These are phyloP conservation scores for Stevia rebaudiana DNA, from an alignment of 140 eudicot species.

Conservation along the genomic window DNA sequence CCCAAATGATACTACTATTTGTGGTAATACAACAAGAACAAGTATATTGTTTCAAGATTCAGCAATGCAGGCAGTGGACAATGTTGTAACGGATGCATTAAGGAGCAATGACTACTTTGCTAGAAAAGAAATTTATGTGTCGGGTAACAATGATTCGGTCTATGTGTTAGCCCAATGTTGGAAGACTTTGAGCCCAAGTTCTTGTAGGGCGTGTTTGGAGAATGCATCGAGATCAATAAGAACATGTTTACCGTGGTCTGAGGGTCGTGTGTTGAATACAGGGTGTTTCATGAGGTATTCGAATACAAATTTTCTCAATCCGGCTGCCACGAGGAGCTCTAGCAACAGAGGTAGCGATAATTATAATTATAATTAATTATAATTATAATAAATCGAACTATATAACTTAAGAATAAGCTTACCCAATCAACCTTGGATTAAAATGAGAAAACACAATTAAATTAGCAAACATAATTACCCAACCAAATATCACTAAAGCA, in stretches of 20 bases:
- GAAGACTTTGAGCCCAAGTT: conserved; percentile 40
- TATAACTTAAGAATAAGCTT: too few relatives aligned
- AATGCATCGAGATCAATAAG: conserved; percentile 38
- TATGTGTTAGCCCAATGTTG: conserved; percentile 66
- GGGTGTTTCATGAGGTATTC: conserved; percentile 50
- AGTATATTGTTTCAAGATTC: conserved; percentile 10
- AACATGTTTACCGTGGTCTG: conserved; percentile 57
- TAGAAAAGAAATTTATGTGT: conserved; percentile 26
- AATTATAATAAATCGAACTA: too few relatives aligned
- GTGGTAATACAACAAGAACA: conserved; percentile 24
- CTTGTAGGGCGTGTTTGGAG: conserved; percentile 53
- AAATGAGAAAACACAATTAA: too few relatives aligned
- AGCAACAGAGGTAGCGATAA: conserved; percentile 31
- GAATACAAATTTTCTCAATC: conserved; percentile 31
- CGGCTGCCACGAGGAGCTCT: conserved; percentile 34
- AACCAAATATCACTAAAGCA: too few relatives aligned
- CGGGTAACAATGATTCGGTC: conserved; percentile 32
- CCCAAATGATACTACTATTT: conserved; percentile 30
- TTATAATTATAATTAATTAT: too few relatives aligned
- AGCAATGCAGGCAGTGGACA: background rate
- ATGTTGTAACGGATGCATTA: background rate
- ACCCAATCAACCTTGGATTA: too few relatives aligned
- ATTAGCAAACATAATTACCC: too few relatives aligned
- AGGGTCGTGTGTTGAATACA: conserved; percentile 45
- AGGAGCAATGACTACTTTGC: conserved; percentile 23